Percentiles rank a stretch among this genome's conserved stretches.
Conservation (phyloP, 257 asterid genomes). For the Ophiorrhiza pumila region DNA sequence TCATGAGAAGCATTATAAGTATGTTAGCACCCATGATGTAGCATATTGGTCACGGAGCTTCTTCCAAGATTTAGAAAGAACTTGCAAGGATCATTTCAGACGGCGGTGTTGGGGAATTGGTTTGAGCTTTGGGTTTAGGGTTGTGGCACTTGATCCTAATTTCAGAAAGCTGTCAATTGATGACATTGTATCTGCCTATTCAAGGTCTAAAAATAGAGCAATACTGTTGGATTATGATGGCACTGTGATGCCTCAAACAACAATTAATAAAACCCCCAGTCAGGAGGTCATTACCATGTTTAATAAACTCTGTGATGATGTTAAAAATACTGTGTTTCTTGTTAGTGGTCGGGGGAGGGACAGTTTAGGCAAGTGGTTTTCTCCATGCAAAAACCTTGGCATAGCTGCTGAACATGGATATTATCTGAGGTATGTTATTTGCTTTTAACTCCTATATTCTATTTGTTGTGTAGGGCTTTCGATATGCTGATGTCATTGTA, state of each 20-base stretch:
- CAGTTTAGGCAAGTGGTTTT: conserved; percentile 43
- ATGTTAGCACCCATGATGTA: conserved; percentile 49
- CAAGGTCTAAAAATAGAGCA: conserved; percentile 40
- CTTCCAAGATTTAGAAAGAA: conserved; percentile 53
- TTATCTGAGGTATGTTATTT: conserved; percentile 30
- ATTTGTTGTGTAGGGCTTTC: neutral
- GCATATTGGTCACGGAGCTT: conserved; percentile 55
- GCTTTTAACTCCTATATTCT: neutral
- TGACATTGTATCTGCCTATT: conserved; percentile 36
- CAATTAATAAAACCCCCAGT: conserved; percentile 35
- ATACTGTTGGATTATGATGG: conserved; percentile 52
- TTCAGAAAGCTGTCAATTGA: conserved; percentile 46
- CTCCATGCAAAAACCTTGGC: conserved; percentile 45
- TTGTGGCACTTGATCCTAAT: conserved; percentile 54
- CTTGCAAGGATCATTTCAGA: conserved; percentile 46
- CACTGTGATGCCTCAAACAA: conserved; percentile 45
- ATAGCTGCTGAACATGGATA: conserved; percentile 57
- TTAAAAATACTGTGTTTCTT: conserved; percentile 35
- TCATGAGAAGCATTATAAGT: conserved; percentile 53
- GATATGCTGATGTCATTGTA: neutral
- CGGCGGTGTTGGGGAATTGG: conserved; percentile 53
- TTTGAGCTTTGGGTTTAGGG: conserved; percentile 46
- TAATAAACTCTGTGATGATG: conserved; percentile 35
- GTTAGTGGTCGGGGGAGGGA: conserved; percentile 52
- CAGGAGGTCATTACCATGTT: conserved; percentile 35